These are phyloP conservation scores for Ophiostoma pallidulum DNA, from an alignment of 2,329 filamentous ascomycete species.

Conservation along the genomic window DNA sequence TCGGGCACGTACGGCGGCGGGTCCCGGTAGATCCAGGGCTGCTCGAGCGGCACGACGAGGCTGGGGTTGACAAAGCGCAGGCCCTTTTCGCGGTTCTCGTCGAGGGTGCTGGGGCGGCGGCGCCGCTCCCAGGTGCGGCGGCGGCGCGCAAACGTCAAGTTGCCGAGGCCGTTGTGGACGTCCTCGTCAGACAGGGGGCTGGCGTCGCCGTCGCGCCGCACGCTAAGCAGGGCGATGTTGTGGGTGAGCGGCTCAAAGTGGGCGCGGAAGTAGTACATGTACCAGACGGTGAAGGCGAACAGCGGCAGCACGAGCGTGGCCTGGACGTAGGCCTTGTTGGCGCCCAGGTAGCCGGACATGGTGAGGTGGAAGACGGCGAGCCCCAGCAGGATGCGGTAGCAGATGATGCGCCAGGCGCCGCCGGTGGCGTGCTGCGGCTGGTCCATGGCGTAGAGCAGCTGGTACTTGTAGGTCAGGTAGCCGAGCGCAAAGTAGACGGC, in stretches of 20 bases:
- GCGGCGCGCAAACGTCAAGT: conserved; percentile 23
- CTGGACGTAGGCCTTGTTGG: conserved; percentile 62
- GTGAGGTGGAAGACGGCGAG: conserved; percentile 83
- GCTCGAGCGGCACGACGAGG: conserved; percentile 56
- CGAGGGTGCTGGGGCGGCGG: conserved; percentile 53
- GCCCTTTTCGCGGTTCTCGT: conserved; percentile 63
- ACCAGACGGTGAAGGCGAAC: conserved; percentile 75
- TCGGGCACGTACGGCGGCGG: conserved; percentile 32
- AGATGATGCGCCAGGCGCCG: conserved; percentile 92
- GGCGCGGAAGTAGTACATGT: conserved; percentile 68
- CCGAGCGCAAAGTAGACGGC: conserved; percentile 75
- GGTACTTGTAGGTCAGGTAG: conserved; percentile 92
- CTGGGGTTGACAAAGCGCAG: conserved; percentile 69
- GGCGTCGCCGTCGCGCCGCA: conserved; percentile 54
- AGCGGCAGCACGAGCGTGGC: conserved; percentile 68
- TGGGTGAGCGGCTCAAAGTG: conserved; percentile 83
- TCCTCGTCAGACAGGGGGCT: conserved; percentile 33
- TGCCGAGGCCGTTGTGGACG: conserved; percentile 27
- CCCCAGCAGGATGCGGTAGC: conserved; percentile 79
- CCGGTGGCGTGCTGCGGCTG: conserved; percentile 91
- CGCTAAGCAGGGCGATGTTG: conserved; percentile 84
- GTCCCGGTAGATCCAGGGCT: conserved; percentile 58
- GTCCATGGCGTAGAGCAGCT: conserved; percentile 96
- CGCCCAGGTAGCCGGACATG: conserved; percentile 76
- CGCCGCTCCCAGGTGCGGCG: conserved; percentile 11